Base-by-base conservation (phyloP, 2,329 filamentous ascomycete species). In the Purpureocillium takamizusanense region DNA sequence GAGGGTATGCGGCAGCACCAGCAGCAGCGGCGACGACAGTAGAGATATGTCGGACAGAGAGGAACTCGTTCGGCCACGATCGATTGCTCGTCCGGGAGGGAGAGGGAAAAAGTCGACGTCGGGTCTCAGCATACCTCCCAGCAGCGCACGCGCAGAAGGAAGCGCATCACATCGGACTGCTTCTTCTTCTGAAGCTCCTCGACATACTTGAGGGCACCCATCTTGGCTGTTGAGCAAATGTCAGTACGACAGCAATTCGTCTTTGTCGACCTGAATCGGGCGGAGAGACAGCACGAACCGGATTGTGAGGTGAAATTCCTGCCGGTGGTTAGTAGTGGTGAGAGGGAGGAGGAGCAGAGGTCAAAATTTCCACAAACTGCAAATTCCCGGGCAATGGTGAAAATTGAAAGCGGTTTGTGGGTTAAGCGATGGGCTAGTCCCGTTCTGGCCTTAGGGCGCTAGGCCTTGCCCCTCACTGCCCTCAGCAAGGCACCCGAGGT, bases 131-230 rank as follows among this genome's bases (percentile, higher is more conserved):
- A 75, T 78, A 90, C 90, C 86, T 98, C 92, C 92, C 92, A 98
- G 89, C 92, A 98, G 76, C 92, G 89, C 67, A 95, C 88, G 71
- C 88, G 90, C 73, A 95, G 87, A 76, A 98, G 84, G 82, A 98
- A 98, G 78, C 89, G 89, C 78, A 97, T 86, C 67, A 98, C 85
- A 81, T 98, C 92, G 71, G 87, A 95, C 84, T 98, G 92, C 88
- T 98, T 98, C 87, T 95, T 95, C 88, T 98, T 97, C 74, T 95
- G 88, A 78, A 98, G 85, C 82, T 98, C 92, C 83, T 98, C 94
- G 76, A 98, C 87, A 79, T 95, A 98, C 78, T 98, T 98, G 73
- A 95, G 87, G 78, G 90, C 90, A 86, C 92, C 92, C 92, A 95
- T 95, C 81, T 90, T 78, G 66, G 62, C 73, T 76, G 54, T 56